Conservation (phyloP, 257 asterid species). For the Pogostemon cablin region DNA sequence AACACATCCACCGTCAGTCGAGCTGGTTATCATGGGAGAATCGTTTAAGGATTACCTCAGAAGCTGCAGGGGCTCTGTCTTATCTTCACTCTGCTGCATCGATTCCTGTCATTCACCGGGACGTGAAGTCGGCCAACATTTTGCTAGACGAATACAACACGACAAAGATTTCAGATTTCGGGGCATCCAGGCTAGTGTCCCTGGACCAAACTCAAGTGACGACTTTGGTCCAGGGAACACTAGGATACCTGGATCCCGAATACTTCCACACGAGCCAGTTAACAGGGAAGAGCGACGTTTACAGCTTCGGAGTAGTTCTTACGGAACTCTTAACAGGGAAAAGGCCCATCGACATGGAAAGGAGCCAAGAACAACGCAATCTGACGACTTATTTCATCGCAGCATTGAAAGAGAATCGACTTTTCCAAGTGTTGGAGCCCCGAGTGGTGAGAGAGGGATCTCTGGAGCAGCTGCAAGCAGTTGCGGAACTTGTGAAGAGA, state of each 20-base stretch:
- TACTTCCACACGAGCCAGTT: conserved; percentile 67
- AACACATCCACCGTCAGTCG: conserved; percentile 47
- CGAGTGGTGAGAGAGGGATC: conserved; percentile 54
- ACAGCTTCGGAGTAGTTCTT: conserved; percentile 79
- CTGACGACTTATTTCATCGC: conserved; percentile 44
- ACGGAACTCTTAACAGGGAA: conserved; percentile 66
- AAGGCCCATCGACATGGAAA: conserved; percentile 55
- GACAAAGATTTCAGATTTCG: conserved; percentile 80
- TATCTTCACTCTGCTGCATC: conserved; percentile 78
- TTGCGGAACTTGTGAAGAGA: conserved; percentile 53
- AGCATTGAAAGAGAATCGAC: conserved; percentile 46
- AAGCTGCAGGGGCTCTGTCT: conserved; percentile 68
- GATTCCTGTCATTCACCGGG: conserved; percentile 67
- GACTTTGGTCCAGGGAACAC: conserved; percentile 76
- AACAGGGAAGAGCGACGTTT: conserved; percentile 77
- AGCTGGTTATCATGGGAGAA: conserved; percentile 69
- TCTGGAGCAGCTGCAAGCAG: conserved; percentile 52
- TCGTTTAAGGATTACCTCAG: conserved; percentile 68
- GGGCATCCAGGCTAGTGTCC: conserved; percentile 69
- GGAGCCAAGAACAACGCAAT: conserved; percentile 50
- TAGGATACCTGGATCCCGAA: conserved; percentile 80
- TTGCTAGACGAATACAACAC: conserved; percentile 57
- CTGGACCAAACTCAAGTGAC: conserved; percentile 72
- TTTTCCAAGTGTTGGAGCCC: conserved; percentile 59
- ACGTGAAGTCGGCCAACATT: conserved; percentile 79